Percentiles rank a stretch among this genome's conserved stretches.
phyloP scores from a whole-genome alignment of 768 basidiomycete genomes.

The Boletus rubroflammeus region DNA sequence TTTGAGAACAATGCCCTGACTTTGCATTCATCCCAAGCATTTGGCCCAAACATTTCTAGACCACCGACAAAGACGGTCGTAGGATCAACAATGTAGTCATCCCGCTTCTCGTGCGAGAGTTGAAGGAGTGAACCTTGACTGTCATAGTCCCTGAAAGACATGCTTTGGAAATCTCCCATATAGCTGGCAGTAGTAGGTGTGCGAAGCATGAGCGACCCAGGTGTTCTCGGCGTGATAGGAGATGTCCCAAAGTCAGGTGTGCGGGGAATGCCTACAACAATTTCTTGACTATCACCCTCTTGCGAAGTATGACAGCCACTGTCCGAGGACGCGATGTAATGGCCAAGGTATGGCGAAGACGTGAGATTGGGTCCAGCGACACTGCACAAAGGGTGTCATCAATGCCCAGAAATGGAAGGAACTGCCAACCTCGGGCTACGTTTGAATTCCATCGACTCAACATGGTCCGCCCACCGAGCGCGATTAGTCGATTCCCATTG shows the following conservation, averaged over 20 bases:
- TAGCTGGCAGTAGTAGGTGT: slow-evolving; percentile 45
- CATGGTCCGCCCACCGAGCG: slow-evolving; percentile 18
- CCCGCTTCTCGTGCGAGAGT: slow-evolving; percentile 23
- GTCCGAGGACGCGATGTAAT: slow-evolving; percentile 17
- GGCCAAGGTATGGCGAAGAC: slow-evolving; percentile 13
- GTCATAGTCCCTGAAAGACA: slow-evolving; percentile 23
- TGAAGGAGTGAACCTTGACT: slow-evolving; percentile 18
- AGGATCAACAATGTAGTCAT: slow-evolving; percentile 53
- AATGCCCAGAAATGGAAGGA: neutral
- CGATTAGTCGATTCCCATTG: slow-evolving; percentile 25
- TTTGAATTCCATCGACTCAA: slow-evolving; percentile 12
- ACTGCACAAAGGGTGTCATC: slow-evolving; percentile 13
- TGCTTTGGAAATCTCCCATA: slow-evolving; percentile 32
- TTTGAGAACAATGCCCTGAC: slow-evolving; percentile 55
- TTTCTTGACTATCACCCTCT: slow-evolving; percentile 34
- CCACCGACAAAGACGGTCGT: slow-evolving; percentile 76
- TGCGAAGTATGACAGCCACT: slow-evolving; percentile 11
- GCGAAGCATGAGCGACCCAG: slow-evolving; percentile 44
- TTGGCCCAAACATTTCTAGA: slow-evolving; percentile 58
- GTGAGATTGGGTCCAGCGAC: slow-evolving; percentile 4
- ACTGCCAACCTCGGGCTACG: slow-evolving; percentile 13
- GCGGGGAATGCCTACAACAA: slow-evolving; percentile 34
- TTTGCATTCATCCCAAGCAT: slow-evolving; percentile 67
- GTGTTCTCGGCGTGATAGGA: slow-evolving; percentile 49
- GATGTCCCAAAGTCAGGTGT: slow-evolving; percentile 47